Evolutionary conservation across 306 rosid species (phyloP), one percentile per base, ranked within the genome.

Genomic region (Pyrus bretschneideri): DNA sequence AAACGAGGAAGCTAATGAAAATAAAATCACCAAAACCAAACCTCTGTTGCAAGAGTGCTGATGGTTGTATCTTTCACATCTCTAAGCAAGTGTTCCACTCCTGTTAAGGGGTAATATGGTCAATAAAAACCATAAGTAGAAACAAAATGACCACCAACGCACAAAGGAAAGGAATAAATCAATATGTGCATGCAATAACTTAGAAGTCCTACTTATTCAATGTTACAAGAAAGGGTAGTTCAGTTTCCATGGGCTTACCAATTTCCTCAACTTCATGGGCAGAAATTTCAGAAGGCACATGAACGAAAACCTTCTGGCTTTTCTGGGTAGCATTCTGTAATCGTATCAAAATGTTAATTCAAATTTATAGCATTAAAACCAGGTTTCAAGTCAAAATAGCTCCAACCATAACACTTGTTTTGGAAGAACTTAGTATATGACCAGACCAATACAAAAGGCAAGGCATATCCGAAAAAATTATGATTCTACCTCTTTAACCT

Each of bases 191-290:
- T 27, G n/a, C 18, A 18, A 60, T 42, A 73, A 40, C 11, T 58
- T 40, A 18, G 59, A 62, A 61, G 29, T 27, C 19, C 13, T 42
- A 60, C 46, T 3, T 3, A 12, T 19, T 45, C 9, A 21, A 29
- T 0, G 70, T 9, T 66, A 66, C 21, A 63, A 2, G 4, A 66
- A 35, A 3, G 51, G 15, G 17, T 21, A 29, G n/a, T n/a, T 29
- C 38, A 7, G 42, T 38, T 52, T 64, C 77, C 61, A 38, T 63
- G 12, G 9, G 69, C 83, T 71, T 86, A 92, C 96, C 93, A 58
- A 90, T 90, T 83, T 92, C 96, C 86, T 92, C 93, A 68, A 92
- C 97, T 77, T 92, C 97, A 25, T 90, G 97, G 61, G 97, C 97
- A 72, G 96, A 90, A 57, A 92, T 92, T 81, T 88, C 97, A 42